Evolutionary conservation across 2,329 filamentous ascomycete species (phyloP).

Genomic region (Pseudocercospora fijiensis): DNA sequence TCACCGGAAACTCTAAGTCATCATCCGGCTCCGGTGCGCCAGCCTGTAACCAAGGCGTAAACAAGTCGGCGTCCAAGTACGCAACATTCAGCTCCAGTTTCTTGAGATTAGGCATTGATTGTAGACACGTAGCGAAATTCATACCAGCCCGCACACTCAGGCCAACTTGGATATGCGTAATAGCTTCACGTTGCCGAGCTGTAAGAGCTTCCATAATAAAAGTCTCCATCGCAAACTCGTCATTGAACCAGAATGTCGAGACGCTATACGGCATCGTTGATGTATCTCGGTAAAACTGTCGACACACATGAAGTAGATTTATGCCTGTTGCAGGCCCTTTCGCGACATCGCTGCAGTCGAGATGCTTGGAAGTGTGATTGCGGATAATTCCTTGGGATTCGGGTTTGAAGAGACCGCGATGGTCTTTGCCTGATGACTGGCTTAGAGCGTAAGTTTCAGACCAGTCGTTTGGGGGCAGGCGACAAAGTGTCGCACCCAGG

Average conservation of each 20-base stretch:
- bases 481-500: not conserved
- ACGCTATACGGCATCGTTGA: not conserved
- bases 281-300: constrained; percentile 5
- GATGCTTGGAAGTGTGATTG: not conserved
- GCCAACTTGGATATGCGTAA: not conserved
- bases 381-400: constrained; percentile 6
- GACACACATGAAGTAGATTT: not conserved
- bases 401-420: constrained; percentile 6
- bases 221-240: constrained; percentile 6
- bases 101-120: constrained; percentile 1
- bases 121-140: constrained; percentile 3
- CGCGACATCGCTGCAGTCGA: not conserved
- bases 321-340: not conserved
- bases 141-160: constrained; percentile 4
- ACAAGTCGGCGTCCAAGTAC: not conserved
- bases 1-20: not conserved
- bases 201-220: constrained; percentile 2
- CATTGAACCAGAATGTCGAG: constrained; percentile 8
- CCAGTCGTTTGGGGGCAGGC: constrained; percentile 4
- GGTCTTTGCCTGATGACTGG: constrained; percentile 2
- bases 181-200: not conserved
- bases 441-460: not conserved
- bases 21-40: not conserved
- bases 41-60: constrained; percentile 5
- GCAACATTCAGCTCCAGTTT: not conserved